Base-by-base conservation (phyloP, 805 yeast species). In the Spathaspora boniae region DNA sequence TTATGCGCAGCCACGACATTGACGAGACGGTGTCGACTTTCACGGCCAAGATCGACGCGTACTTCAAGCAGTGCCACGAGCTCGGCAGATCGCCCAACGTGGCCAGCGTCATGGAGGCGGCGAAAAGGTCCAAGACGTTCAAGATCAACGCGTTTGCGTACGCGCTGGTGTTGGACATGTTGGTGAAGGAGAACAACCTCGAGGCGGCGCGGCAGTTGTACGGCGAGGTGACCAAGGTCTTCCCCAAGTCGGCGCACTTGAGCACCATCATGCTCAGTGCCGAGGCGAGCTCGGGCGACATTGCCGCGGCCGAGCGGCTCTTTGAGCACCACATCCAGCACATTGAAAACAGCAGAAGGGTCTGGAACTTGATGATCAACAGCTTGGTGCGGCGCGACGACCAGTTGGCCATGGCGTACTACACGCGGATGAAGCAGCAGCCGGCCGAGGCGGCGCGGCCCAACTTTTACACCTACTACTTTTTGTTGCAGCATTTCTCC, bases 11-110 rank as follows among this genome's bases (percentile, higher is more conserved):
- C 21, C 39, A 60, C 17, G 51, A 59, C 3, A 54, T 80, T 16
- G 48, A 63, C 24, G 82, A 82, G 18, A 85, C 79, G 51, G 65
- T 77, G 30, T 77, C 77, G 12, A 80, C 89, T 2, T 76, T 76
- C 56, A 72, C 88, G 3, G 70, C 74, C 23, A 58, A 80, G 16
- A 65, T 81, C 35, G 79, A 80, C 47, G 56, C 70, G 34, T 63
- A 70, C 43, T 65, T 80, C 58, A 76, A 75, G 50, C 38, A 58
- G 23, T 60, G 67, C 22, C 57, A 57, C 26, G 60, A 58, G n/a
- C 62, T 70, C 23, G 77, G 76, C 7, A 53, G 59, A 39, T 47
- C 57, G 2, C 69, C 77, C 6, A 56, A 65, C 23, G 56, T 72
- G 16, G 63, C 58, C 8, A 51, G 51, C 5, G 53, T 76, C 39